Evolutionary conservation across 2,329 filamentous ascomycete genomes (phyloP), one percentile per base, ranked within the genome.

Genomic region (Emericellopsis cladophorae): DNA sequence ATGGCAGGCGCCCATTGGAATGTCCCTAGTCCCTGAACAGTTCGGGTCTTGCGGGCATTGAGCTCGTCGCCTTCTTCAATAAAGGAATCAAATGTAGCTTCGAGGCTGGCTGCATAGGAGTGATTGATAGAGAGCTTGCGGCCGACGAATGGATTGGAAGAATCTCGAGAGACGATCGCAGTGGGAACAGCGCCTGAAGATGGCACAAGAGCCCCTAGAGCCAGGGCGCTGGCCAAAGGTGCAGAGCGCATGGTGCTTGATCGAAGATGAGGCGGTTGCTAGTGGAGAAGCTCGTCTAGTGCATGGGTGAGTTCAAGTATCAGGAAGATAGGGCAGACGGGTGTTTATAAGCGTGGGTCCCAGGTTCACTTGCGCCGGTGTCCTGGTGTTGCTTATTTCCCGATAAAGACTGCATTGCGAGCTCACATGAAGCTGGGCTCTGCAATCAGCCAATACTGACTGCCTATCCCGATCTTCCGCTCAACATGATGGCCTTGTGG

Each of bases 71-170:
- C 54, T 39, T 52, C 49, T 12, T 47, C 47, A 15, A 55, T 45
- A 52, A 65, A 65, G 35, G 54, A 46, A 5, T 50, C 47, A 41
- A 58, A 49, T 10, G 64, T 64, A 39, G 54, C 43, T 16, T 60
- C 52, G 23, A 66, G 53, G 49, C 65, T 59, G 24, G 37, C 45
- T 10, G 61, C 55, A 48, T 64, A 67, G 23, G 45, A 44, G 26
- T 57, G 56, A 50, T 65, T 65, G 44, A 59, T 60, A 49, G 66
- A 70, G 24, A 73, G 53, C 5, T 58, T 62, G 46, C 64, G 66
- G 40, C 63, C 63, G 4, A 57, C 42, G 49, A 76, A 72, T 0
- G 72, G 60, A 40, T 65, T 63, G 32, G 40, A 35, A 35, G 32
- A 35, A 7, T 35, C 32, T 9, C 32, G 32, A 15, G 32, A 9